These are phyloP conservation scores for Trametes maxima DNA, from an alignment of 768 basidiomycete genomes.

Conservation along the genomic window DNA sequence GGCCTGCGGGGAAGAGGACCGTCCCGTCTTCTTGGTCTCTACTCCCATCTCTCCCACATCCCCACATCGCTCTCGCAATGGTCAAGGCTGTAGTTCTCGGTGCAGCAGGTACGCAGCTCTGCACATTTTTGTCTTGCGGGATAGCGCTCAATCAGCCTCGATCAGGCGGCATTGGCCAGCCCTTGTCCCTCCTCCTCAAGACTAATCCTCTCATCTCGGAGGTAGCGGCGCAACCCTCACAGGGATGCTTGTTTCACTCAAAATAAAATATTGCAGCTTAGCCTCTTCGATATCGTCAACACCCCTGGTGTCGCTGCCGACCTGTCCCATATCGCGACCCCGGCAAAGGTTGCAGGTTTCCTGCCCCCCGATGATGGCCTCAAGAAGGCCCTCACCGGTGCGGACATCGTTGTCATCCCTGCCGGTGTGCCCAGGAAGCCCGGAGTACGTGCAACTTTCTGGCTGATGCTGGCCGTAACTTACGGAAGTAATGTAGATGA, in stretches of 20 bases:
- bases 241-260: background rate
- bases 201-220: constrained; percentile 77
- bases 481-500: constrained; percentile 42
- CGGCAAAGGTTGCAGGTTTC: constrained; percentile 82
- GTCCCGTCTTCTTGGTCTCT: background rate
- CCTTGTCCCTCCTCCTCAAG: constrained; percentile 91
- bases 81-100: constrained; percentile 94
- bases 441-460: constrained; percentile 57
- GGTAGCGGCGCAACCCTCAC: constrained; percentile 39
- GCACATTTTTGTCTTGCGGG: background rate
- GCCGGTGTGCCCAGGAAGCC: constrained; percentile 97
- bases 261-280: constrained; percentile 51
- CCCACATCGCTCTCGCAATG: constrained; percentile 38
- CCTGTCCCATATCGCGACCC: constrained; percentile 90
- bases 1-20: background rate
- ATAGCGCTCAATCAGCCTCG: constrained; percentile 10
- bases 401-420: constrained; percentile 91
- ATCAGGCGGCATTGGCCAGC: constrained; percentile 95
- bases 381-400: constrained; percentile 79
- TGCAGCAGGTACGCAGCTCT: constrained; percentile 69
- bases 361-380: constrained; percentile 80
- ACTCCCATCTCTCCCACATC: constrained; percentile 15
- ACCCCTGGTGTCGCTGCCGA: constrained; percentile 97
- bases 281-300: constrained; percentile 95
- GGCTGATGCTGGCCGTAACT: constrained; percentile 6